Evolutionary conservation across 495 filamentous ascomycete species (phyloP).

Genomic region (Penicillium antarcticum): DNA sequence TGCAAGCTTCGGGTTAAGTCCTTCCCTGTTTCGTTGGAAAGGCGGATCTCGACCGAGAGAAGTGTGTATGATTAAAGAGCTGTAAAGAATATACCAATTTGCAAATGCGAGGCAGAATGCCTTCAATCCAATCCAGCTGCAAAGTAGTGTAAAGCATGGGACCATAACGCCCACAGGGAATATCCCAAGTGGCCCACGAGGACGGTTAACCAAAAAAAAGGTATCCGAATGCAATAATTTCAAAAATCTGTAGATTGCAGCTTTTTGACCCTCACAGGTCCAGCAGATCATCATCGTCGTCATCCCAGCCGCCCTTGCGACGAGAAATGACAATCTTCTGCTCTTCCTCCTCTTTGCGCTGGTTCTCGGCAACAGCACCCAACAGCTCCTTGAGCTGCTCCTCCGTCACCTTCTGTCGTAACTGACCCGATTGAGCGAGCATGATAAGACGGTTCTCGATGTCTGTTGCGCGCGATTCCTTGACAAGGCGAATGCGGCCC

Average conservation of each 20-base stretch:
- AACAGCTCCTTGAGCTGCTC: conserved; percentile 89
- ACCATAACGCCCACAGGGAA: conserved; percentile 15
- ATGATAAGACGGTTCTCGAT: conserved; percentile 91
- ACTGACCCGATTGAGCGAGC: conserved; percentile 82
- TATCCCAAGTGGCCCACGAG: conserved; percentile 1
- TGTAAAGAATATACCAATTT: conserved; percentile 3
- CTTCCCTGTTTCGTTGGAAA: background rate
- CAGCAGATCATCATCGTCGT: conserved; percentile 83
- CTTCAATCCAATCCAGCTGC: conserved; percentile 1
- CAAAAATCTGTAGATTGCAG: background rate
- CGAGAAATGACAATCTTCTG: conserved; percentile 82
- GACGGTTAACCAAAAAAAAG: background rate
- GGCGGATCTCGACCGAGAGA: background rate
- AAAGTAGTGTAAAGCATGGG: conserved; percentile 1
- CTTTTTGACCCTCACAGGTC: conserved; percentile 44
- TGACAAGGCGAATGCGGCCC: conserved; percentile 91
- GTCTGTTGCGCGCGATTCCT: conserved; percentile 83
- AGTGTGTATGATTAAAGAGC: conserved; percentile 16
- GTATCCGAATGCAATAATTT: conserved; percentile 6
- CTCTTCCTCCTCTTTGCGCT: conserved; percentile 55
- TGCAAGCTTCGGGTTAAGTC: conserved; percentile 21
- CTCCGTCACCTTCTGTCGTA: conserved; percentile 85
- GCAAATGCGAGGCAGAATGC: background rate
- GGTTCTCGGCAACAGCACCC: conserved; percentile 72
- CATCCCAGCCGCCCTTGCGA: conserved; percentile 81